Evolutionary conservation across 2,329 filamentous ascomycete genomes (phyloP), one percentile per base, ranked within the genome.

Genomic region (Fonsecaea erecta): DNA sequence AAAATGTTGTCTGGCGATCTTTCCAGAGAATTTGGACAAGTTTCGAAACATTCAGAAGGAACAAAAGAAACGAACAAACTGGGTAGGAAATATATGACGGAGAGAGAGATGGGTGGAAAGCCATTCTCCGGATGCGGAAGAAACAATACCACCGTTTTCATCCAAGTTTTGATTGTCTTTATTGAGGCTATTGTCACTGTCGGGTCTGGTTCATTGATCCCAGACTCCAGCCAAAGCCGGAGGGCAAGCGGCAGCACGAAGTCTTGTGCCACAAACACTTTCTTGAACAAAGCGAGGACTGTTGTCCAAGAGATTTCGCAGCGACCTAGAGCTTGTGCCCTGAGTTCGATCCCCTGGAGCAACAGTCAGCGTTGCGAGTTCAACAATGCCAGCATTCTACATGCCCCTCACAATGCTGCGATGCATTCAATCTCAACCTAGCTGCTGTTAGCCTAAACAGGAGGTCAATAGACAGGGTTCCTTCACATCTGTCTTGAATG

Each of bases 401-500:
- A n/a, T 62, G 57, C 56, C 61, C 51, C 68, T 72, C 68, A 72
- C 66, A 72, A 43, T 63, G 66, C 65, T 37, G 71, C 71, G 57
- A 68, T 70, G 57, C 64, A 68, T 62, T 72, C 71, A 60, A 72
- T 72, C 60, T 72, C 71, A 43, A 72, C 70, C 70, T 71, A 59
- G 9, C 26, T 53, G 26, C 51, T 30, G 51, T 34, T 53, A 34
- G 51, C 51, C n/a, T 24, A 3, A 24, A 24, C 18, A 21, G 8
- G 1, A 18, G 21, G 18, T 30, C 11, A 21, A n/a, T 24, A 8
- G 26, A 32, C 26, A 32, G 51, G 30, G 12, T 2, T 9, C 2
- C 51, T 8, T n/a, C 62, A 70, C 71, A 70, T 72, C 71, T 37
- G 71, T 72, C 52, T 65, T 65, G 34, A 67, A 52, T 7, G 71